Evolutionary conservation across 2,329 filamentous ascomycete species (phyloP), one percentile per base, ranked within the genome.

Genomic region (Cryphonectria nitschkei): DNA sequence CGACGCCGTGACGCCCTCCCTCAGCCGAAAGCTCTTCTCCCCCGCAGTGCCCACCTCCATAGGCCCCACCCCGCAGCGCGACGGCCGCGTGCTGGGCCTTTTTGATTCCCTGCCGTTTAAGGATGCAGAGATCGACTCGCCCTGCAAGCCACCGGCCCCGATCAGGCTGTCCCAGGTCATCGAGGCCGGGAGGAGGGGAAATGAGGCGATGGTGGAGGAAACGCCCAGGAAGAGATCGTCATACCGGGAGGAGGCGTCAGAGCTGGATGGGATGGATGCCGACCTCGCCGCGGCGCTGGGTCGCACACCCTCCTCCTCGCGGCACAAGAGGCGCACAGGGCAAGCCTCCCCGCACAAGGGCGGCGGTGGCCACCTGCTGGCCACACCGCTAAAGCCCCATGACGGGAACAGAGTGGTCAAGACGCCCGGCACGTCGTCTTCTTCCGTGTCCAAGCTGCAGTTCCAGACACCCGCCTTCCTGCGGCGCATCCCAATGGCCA

Each of bases 31-130:
- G 70, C 82, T 91, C 7, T 91, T 91, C 67, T 89, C 87, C 70
- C 87, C 89, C 1, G 81, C 81, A 0, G 83, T 85, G 14, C 87
- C 88, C 2, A 89, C 87, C 6, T 87, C 85, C 0, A 87, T 96
- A 72, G 92, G 92, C 2, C 93, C 93, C 1, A 96, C 93, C 16
- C 93, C 93, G 3, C 93, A 95, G 76, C 89, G 90, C 73, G 92
- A 95, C 78, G 93, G 93, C 39, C 88, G 88, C 29, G 90, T 94
- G 0, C 84, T 96, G 2, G 92, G 93, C 5, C 81, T 96, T 26
- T 96, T 96, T 77, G 93, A 95, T 77, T 81, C 92, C 14, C 81
- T 94, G 9, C 82, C 84, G 37, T 84, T 87, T 70, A 82, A 83
- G 58, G 83, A 84, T 32, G 79, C 84, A 34, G 82, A 82, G 43